Percentiles rank a stretch among this genome's conserved stretches.
phyloP scores from a whole-genome alignment of 306 rosid genomes.

The Cicer arietinum region DNA sequence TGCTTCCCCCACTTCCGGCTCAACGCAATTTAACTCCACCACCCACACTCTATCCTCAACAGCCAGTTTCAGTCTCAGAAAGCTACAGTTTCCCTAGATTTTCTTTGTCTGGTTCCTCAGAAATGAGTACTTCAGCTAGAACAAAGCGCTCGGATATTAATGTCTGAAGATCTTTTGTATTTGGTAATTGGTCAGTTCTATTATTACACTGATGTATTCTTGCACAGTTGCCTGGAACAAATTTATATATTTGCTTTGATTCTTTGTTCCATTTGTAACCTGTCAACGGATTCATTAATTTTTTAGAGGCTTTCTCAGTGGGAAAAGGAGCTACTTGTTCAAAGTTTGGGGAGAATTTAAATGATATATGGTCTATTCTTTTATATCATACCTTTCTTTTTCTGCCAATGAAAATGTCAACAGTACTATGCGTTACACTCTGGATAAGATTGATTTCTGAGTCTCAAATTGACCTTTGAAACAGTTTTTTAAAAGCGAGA shows the following conservation, averaged over 20 bases:
- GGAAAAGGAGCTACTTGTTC: conserved; percentile 40
- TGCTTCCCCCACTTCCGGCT: conserved; percentile 94
- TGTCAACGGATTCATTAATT: conserved; percentile 54
- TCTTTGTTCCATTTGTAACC: conserved; percentile 48
- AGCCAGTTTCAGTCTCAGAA: conserved; percentile 83
- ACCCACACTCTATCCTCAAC: conserved; percentile 97
- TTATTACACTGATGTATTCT: conserved; percentile 38
- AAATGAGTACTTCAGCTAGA: conserved; percentile 59
- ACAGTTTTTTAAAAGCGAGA: not conserved
- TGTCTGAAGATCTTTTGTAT: conserved; percentile 54
- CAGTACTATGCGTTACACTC: not conserved
- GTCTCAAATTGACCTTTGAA: conserved; percentile 4
- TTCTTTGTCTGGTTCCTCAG: conserved; percentile 66
- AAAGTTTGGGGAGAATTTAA: conserved; percentile 30
- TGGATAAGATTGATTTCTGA: not conserved
- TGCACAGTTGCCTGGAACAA: conserved; percentile 45
- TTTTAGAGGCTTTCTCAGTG: conserved; percentile 45
- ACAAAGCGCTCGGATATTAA: conserved; percentile 92
- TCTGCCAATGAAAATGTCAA: conserved; percentile 13
- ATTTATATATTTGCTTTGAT: conserved; percentile 38
- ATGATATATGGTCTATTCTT: conserved; percentile 47
- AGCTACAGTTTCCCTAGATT: conserved; percentile 76
- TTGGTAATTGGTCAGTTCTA: conserved; percentile 34
- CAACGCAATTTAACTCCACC: conserved; percentile 95
- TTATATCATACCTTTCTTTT: conserved; percentile 23